Percentiles rank a stretch among this genome's conserved stretches.
phyloP scores from a whole-genome alignment of 192 early-diverging fungal species.

The Chytriomyces sp. region DNA sequence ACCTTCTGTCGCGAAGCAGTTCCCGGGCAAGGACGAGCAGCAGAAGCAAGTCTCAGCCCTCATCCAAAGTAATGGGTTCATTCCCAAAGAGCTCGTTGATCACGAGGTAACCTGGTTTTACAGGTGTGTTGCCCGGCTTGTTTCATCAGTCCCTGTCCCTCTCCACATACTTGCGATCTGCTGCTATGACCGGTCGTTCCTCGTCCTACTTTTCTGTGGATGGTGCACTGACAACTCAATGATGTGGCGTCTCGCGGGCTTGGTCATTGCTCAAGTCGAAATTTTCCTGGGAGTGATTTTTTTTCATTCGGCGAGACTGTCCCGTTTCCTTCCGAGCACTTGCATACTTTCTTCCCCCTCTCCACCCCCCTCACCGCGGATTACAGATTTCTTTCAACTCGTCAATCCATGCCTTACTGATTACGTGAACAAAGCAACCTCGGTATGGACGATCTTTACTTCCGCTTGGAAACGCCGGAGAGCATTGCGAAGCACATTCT shows the following conservation, averaged over 20 bases:
- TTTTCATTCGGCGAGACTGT: too few relatives aligned
- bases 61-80: slow-evolving; percentile 81
- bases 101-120: slow-evolving; percentile 96
- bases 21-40: slow-evolving; percentile 88
- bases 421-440: slow-evolving; percentile 66
- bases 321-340: neutral
- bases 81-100: slow-evolving; percentile 85
- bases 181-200: too few relatives aligned
- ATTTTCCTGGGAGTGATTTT: too few relatives aligned
- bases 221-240: too few relatives aligned
- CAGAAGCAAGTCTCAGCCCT: slow-evolving; percentile 80
- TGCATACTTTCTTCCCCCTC: neutral
- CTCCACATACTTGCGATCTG: neutral
- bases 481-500: slow-evolving; percentile 93
- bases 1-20: too few relatives aligned
- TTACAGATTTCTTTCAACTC: neutral
- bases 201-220: too few relatives aligned
- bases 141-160: neutral
- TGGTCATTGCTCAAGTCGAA: too few relatives aligned
- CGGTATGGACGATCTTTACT: slow-evolving; percentile 98
- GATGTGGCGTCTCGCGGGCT: too few relatives aligned
- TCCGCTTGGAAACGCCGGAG: slow-evolving; percentile 84
- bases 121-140: slow-evolving; percentile 54
- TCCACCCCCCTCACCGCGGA: neutral
- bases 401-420: too few relatives aligned